Conservation (phyloP, 2,329 filamentous ascomycete genomes). For the Colletotrichum lindemuthianum region DNA sequence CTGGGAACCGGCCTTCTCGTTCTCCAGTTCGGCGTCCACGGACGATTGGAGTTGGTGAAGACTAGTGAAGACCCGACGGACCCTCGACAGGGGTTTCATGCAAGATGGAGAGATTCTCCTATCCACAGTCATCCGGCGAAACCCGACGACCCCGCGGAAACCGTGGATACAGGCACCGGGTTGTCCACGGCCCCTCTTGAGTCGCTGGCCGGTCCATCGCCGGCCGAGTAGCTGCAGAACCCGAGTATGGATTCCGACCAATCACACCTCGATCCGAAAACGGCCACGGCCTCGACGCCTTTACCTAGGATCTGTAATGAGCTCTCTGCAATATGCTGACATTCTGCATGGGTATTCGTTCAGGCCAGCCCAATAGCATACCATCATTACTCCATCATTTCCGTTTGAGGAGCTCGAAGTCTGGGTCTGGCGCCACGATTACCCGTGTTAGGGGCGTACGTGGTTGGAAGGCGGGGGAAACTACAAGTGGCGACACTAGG, state of each 20-base stretch:
- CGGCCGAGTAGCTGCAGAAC: constrained; percentile 6
- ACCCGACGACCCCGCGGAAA: constrained; percentile 3
- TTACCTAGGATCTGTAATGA: constrained; percentile 3
- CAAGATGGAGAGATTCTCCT: no score
- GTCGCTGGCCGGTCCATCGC: constrained; percentile 14
- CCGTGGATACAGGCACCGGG: constrained; percentile 15
- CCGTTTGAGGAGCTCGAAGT: not conserved
- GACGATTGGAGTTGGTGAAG: no score
- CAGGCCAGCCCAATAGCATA: not conserved
- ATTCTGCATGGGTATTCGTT: not conserved
- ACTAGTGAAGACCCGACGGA: no score
- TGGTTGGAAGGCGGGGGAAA: no score
- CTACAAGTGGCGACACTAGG: no score
- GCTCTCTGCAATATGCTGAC: not conserved
- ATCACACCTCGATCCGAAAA: constrained; percentile 18
- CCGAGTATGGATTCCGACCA: constrained; percentile 5
- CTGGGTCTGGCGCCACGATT: not conserved
- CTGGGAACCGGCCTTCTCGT: not conserved
- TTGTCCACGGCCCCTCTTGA: constrained; percentile 10
- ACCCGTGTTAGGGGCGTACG: no score
- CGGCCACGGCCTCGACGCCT: constrained; percentile 11
- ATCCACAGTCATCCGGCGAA: no score
- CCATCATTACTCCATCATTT: not conserved
- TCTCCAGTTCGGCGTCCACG: no score
- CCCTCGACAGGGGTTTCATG: no score